These are phyloP conservation scores for Pistacia atlantica DNA, from an alignment of 345 rosid species.

Conservation along the genomic window DNA sequence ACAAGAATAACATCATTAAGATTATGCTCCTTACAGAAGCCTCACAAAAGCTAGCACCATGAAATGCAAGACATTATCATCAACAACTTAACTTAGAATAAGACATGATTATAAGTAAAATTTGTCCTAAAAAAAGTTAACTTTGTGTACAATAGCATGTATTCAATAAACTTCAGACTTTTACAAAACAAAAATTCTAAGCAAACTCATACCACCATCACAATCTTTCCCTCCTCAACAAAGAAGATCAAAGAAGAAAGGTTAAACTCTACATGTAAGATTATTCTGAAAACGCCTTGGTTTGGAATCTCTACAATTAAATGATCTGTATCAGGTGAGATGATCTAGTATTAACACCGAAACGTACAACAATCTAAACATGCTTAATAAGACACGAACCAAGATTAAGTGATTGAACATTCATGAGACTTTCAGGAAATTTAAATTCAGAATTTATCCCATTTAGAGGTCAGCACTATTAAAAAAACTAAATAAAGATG, in stretches of 20 bases:
- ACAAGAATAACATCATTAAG: not conserved
- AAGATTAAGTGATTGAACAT: slow-evolving; percentile 1
- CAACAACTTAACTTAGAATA: not conserved
- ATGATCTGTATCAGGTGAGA: not conserved
- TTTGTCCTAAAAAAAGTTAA: not conserved
- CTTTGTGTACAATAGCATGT: not conserved
- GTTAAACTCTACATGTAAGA: not conserved
- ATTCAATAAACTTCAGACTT: not conserved
- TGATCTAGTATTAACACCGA: not conserved
- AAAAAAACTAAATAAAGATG: not conserved
- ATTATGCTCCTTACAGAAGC: slow-evolving; percentile 1
- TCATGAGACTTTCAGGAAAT: not conserved
- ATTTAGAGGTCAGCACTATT: not conserved
- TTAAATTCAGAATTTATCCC: not conserved
- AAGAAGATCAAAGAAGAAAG: slow-evolving; percentile 2
- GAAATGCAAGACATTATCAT: not conserved
- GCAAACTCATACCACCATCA: not conserved
- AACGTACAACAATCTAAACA: not conserved
- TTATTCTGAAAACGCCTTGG: not conserved
- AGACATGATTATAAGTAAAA: not conserved
- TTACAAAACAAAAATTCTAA: not conserved
- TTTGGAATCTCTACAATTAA: not conserved
- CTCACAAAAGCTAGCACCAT: not conserved
- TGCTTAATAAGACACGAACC: not conserved
- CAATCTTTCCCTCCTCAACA: slow-evolving; percentile 10